These are phyloP conservation scores for Xylaria digitata DNA, from an alignment of 2,329 filamentous ascomycete species.

Conservation along the genomic window DNA sequence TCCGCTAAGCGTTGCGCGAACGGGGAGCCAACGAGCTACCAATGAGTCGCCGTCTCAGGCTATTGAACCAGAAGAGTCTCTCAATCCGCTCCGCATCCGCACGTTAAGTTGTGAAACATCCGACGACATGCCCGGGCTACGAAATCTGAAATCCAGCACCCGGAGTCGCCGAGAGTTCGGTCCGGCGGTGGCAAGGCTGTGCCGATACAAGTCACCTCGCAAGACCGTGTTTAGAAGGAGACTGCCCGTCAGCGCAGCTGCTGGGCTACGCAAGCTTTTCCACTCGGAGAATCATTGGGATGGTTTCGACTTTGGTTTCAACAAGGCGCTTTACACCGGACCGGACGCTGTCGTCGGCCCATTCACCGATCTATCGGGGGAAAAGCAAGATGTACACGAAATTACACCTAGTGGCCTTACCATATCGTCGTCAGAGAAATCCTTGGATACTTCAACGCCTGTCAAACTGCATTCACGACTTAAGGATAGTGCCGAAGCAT, in stretches of 20 bases:
- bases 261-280: constrained; percentile 27
- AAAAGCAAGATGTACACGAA: neutral
- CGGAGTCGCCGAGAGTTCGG: constrained; percentile 20
- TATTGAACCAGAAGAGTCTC: constrained; percentile 1
- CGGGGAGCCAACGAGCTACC: neutral
- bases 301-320: constrained; percentile 24
- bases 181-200: constrained; percentile 29
- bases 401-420: neutral
- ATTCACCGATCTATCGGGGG: constrained; percentile 26
- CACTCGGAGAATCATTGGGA: neutral
- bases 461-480: neutral
- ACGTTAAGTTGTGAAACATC: neutral
- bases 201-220: constrained; percentile 23
- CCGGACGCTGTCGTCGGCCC: constrained; percentile 33
- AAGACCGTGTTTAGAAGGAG: constrained; percentile 19
- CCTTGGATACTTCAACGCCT: neutral
- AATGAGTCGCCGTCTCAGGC: neutral
- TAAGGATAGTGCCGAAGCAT: neutral
- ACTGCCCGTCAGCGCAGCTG: constrained; percentile 2
- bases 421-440: neutral
- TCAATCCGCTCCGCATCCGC: neutral
- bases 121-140: neutral
- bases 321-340: constrained; percentile 30
- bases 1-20: neutral
- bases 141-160: neutral